Percentiles rank a stretch among this genome's conserved stretches.
Conservation (phyloP, 2,329 filamentous ascomycete genomes). For the Colletotrichum ledebouriae region DNA sequence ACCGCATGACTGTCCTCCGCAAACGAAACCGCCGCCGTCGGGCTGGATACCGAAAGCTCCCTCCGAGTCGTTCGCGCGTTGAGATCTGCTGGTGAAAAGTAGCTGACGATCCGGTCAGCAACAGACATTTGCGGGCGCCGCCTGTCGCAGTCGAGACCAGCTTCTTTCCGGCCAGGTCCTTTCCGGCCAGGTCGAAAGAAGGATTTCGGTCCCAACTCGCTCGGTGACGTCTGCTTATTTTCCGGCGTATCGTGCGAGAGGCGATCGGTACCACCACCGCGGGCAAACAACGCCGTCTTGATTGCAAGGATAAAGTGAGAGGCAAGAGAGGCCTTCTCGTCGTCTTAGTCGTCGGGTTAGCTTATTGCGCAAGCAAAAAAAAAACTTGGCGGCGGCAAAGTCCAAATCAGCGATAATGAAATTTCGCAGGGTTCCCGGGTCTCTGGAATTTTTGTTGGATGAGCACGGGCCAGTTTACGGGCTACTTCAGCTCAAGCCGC, state of each 20-base stretch:
- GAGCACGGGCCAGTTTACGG: slow-evolving; percentile 31
- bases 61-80: slow-evolving; percentile 44
- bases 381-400: slow-evolving; percentile 41
- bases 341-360: slow-evolving; percentile 30
- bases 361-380: slow-evolving; percentile 29
- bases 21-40: slow-evolving; percentile 50
- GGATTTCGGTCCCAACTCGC: slow-evolving; percentile 43
- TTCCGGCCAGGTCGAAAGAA: slow-evolving; percentile 44
- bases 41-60: slow-evolving; percentile 42
- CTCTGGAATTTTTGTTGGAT: slow-evolving; percentile 39
- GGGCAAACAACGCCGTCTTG: neutral
- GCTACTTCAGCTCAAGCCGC: slow-evolving; percentile 5
- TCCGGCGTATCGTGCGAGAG: slow-evolving; percentile 2
- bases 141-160: slow-evolving; percentile 31
- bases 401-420: slow-evolving; percentile 38
- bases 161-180: slow-evolving; percentile 32
- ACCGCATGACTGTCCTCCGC: slow-evolving; percentile 53
- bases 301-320: neutral
- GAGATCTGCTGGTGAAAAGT: slow-evolving; percentile 60
- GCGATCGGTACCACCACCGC: slow-evolving; percentile 10
- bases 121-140: slow-evolving; percentile 62
- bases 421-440: slow-evolving; percentile 39
- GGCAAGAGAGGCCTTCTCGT: slow-evolving; percentile 30
- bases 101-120: slow-evolving; percentile 65
- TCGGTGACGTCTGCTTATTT: slow-evolving; percentile 18